phyloP scores from a whole-genome alignment of 345 rosid genomes.

The Angophora floribunda region DNA sequence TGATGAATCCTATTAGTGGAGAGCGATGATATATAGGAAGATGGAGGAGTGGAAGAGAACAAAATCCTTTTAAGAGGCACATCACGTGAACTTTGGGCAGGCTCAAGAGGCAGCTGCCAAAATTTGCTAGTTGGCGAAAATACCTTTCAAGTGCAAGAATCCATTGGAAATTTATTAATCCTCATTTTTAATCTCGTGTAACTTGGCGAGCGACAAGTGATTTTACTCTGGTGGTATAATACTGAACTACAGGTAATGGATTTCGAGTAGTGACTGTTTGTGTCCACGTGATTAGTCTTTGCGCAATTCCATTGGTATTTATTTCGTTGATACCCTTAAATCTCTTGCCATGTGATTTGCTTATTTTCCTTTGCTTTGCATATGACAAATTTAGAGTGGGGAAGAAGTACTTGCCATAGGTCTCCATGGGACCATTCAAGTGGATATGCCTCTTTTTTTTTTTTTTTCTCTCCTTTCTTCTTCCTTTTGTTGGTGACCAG shows the following conservation, averaged over 20 bases:
- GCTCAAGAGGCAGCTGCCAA: constrained; percentile 46
- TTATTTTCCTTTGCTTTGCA: not conserved
- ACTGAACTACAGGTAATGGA: not conserved
- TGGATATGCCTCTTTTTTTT: not conserved
- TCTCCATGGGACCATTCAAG: not conserved
- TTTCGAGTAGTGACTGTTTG: not conserved
- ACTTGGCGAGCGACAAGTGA: not conserved
- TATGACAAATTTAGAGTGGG: not conserved
- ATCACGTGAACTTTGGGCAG: constrained; percentile 66
- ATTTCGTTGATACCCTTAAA: not conserved
- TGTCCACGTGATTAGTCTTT: not conserved
- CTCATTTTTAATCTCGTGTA: not conserved
- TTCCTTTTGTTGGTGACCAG: no score
- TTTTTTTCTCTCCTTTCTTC: not conserved
- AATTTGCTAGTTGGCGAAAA: constrained; percentile 61
- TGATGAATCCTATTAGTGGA: not conserved
- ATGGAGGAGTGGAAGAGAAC: constrained; percentile 1
- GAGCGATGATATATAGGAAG: not conserved
- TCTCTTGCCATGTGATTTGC: not conserved
- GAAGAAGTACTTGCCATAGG: not conserved
- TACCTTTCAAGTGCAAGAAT: not conserved
- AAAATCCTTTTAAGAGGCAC: constrained; percentile 13
- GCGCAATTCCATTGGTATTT: not conserved
- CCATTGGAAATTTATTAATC: not conserved
- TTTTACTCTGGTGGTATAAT: not conserved